Conservation (phyloP, 2,329 filamentous ascomycete genomes). For the Drechslerella stenobrocha region DNA sequence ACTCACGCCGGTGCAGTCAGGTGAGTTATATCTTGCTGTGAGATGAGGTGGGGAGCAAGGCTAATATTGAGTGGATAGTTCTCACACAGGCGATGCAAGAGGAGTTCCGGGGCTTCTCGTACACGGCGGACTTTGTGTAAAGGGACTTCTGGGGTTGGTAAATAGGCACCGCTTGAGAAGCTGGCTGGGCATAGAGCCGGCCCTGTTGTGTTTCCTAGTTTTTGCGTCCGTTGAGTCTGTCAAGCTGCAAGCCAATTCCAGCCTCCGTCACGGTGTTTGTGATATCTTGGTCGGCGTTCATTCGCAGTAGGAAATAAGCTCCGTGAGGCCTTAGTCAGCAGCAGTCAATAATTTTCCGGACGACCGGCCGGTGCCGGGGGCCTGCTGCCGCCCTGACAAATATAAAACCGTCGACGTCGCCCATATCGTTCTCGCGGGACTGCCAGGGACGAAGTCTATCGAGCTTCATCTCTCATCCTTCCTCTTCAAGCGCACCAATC, state of each 20-base stretch:
- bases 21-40: constrained; percentile 63
- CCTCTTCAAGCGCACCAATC: too few relatives aligned
- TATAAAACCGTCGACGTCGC: too few relatives aligned
- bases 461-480: too few relatives aligned
- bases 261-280: not conserved
- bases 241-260: not conserved
- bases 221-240: not conserved
- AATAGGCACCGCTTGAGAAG: constrained; percentile 31
- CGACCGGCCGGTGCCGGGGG: too few relatives aligned
- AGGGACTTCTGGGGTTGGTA: constrained; percentile 24
- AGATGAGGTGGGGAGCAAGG: constrained; percentile 23
- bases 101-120: constrained; percentile 98
- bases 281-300: not conserved
- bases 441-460: too few relatives aligned
- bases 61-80: constrained; percentile 62
- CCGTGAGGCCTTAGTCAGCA: too few relatives aligned
- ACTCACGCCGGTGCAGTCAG: constrained; percentile 92
- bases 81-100: constrained; percentile 99
- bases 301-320: too few relatives aligned
- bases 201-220: not conserved
- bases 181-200: not conserved
- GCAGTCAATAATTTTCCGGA: too few relatives aligned
- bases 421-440: too few relatives aligned
- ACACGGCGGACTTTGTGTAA: constrained; percentile 86
- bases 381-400: too few relatives aligned